phyloP scores from a whole-genome alignment of 1,284 basidiomycete species.

The Papiliotrema nemorosa region DNA sequence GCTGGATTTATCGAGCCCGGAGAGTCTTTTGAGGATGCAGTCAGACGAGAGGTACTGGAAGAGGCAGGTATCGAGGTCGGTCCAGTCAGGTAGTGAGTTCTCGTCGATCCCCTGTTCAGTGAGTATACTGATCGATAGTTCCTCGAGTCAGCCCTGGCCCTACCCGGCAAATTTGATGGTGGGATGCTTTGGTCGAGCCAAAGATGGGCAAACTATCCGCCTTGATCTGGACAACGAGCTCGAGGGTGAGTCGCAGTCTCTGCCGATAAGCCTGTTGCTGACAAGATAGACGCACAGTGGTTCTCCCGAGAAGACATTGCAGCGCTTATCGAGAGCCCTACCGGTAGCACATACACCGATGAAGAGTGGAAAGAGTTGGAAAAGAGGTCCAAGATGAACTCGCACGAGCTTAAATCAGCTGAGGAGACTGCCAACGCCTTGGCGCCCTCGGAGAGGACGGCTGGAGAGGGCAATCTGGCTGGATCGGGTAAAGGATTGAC shows the following conservation, averaged over 20 bases:
- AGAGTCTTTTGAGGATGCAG: slow-evolving; percentile 93
- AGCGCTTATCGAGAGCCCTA: slow-evolving; percentile 56
- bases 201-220: slow-evolving; percentile 70
- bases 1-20: slow-evolving; percentile 91
- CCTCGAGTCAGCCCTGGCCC: slow-evolving; percentile 57
- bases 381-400: slow-evolving; percentile 33
- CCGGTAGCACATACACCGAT: slow-evolving; percentile 57
- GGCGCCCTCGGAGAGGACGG: slow-evolving; percentile 39
- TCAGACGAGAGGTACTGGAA: slow-evolving; percentile 88
- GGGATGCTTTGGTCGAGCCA: slow-evolving; percentile 69
- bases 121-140: slow-evolving; percentile 22
- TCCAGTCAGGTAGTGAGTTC: slow-evolving; percentile 72
- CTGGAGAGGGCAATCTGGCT: slow-evolving; percentile 18
- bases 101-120: background rate
- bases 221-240: slow-evolving; percentile 93
- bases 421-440: slow-evolving; percentile 34
- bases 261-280: background rate
- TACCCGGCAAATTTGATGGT: slow-evolving; percentile 88
- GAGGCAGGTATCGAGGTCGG: slow-evolving; percentile 86
- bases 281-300: slow-evolving; percentile 74
- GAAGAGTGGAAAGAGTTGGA: slow-evolving; percentile 62
- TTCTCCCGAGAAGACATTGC: slow-evolving; percentile 72
- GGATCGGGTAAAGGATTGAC: slow-evolving; percentile 55
- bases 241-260: slow-evolving; percentile 58
- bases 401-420: slow-evolving; percentile 23